These are phyloP conservation scores for Tetradesmus lagerheimii DNA, from an alignment of 139 green algal genomes.

Conservation along the genomic window DNA sequence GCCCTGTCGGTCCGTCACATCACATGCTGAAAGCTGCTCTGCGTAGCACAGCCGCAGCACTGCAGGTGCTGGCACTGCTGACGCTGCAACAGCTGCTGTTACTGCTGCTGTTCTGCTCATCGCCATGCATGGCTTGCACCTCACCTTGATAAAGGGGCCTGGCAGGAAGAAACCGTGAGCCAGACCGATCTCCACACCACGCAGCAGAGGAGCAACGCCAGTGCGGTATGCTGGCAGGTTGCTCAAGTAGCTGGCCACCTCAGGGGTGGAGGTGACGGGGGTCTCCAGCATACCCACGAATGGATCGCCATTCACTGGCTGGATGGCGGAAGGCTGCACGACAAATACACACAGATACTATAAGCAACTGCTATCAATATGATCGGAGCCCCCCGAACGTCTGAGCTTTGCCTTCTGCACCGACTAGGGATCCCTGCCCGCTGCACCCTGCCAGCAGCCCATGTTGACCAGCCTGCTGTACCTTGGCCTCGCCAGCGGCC, in stretches of 20 bases:
- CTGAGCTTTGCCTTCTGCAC: not conserved
- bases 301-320: conserved; percentile 96
- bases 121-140: not conserved
- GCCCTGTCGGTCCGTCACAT: not conserved
- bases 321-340: conserved; percentile 82
- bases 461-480: not conserved
- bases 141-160: conserved; percentile 97
- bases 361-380: not conserved
- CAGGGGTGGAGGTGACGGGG: conserved; percentile 93
- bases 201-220: conserved; percentile 92
- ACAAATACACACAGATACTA: not conserved
- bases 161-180: conserved; percentile 96
- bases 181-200: conserved; percentile 98
- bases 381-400: not conserved
- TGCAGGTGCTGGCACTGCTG: not conserved
- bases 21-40: not conserved
- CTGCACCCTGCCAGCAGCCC: not conserved
- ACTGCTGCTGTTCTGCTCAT: not conserved
- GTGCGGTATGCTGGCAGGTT: conserved; percentile 98
- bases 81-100: not conserved
- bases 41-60: not conserved
- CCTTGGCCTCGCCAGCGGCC: conserved; percentile 43
- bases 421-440: not conserved
- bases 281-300: conserved; percentile 99
- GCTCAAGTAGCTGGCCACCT: conserved; percentile 93